Evolutionary conservation across 2,329 filamentous ascomycete species (phyloP).

Genomic region (Corynespora cassiicola): DNA sequence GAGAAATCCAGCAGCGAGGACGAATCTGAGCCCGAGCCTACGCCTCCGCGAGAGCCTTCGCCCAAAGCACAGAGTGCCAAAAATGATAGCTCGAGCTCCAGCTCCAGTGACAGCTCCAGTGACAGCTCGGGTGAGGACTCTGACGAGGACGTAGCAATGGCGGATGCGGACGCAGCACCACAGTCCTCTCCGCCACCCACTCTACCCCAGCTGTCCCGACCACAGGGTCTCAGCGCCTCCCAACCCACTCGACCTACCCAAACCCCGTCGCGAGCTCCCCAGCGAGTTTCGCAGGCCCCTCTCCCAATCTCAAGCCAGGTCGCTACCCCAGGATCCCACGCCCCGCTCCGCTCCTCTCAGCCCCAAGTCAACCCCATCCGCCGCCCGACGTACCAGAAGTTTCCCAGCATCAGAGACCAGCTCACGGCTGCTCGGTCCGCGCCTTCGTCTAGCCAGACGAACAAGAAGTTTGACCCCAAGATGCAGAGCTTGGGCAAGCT

Average conservation of each 20-base stretch:
- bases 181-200: constrained; percentile 21
- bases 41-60: neutral
- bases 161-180: constrained; percentile 6
- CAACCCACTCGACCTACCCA: constrained; percentile 10
- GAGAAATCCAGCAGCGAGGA: constrained; percentile 22
- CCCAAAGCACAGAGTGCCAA: neutral
- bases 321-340: neutral
- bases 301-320: constrained; percentile 6
- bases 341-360: constrained; percentile 5
- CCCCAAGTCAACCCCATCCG: neutral
- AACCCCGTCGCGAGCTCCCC: constrained; percentile 7
- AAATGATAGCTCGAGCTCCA: constrained; percentile 13
- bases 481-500: constrained; percentile 10
- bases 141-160: constrained; percentile 18
- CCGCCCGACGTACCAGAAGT: constrained; percentile 8
- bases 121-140: constrained; percentile 13
- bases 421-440: constrained; percentile 1
- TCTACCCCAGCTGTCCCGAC: constrained; percentile 11
- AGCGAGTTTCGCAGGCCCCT: constrained; percentile 12
- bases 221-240: no score
- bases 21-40: constrained; percentile 12
- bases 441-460: neutral
- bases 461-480: constrained; percentile 11
- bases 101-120: constrained; percentile 9
- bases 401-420: constrained; percentile 13